Conservation (phyloP, 768 basidiomycete genomes). For the Boletellus ananas region DNA sequence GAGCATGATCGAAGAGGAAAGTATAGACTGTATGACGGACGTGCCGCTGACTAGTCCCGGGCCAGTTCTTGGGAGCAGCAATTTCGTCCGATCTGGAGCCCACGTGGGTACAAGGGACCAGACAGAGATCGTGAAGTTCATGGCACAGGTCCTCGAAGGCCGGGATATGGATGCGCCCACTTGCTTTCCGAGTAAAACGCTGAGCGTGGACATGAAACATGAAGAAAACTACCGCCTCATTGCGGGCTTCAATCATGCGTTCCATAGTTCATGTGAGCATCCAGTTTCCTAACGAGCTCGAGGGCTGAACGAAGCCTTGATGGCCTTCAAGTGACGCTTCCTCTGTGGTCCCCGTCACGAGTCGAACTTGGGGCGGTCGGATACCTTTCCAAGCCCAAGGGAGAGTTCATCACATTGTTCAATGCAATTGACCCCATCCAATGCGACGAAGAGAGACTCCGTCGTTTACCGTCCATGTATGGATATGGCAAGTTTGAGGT, state of each 20-base stretch:
- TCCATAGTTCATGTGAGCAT: conserved; percentile 61
- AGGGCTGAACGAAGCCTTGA: not conserved
- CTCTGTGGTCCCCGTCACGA: conserved; percentile 65
- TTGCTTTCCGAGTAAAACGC: conserved; percentile 36
- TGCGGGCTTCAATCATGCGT: conserved; percentile 51
- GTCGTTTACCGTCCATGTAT: conserved; percentile 52
- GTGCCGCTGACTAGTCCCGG: conserved; percentile 17
- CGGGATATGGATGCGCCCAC: conserved; percentile 6
- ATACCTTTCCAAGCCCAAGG: conserved; percentile 64
- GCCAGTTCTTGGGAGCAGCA: not conserved
- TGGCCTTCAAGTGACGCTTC: conserved; percentile 47
- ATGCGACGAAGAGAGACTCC: conserved; percentile 40
- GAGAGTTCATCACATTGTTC: conserved; percentile 68
- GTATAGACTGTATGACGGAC: conserved; percentile 11
- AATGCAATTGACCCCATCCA: conserved; percentile 58
- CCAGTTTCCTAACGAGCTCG: not conserved
- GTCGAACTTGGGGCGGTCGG: conserved; percentile 72
- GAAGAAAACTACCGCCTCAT: conserved; percentile 69
- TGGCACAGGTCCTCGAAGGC: not conserved
- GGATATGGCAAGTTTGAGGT: conserved; percentile 59
- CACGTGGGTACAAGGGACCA: conserved; percentile 5
- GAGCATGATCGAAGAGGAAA: conserved; percentile 18
- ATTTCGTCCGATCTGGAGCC: not conserved
- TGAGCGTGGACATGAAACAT: conserved; percentile 42
- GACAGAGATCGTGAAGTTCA: conserved; percentile 21